These are phyloP conservation scores for Gigaspora rosea DNA, from an alignment of 192 early-diverging fungal species.

Conservation along the genomic window DNA sequence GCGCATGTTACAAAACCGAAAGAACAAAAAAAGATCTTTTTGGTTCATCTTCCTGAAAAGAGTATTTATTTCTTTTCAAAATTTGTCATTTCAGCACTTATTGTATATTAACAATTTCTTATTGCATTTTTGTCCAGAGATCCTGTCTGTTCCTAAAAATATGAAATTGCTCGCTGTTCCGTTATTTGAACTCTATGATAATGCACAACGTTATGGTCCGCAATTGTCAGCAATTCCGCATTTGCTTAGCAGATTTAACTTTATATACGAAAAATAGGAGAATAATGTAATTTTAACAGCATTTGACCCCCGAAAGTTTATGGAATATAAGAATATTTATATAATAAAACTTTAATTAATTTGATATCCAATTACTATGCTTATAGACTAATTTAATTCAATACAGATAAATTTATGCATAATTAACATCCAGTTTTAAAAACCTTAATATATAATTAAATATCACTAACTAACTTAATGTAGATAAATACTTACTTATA, in stretches of 20 bases:
- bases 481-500: too few species aligned
- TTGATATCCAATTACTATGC: too few species aligned
- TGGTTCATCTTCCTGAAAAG: slow-evolving; percentile 72
- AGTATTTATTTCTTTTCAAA: slow-evolving; percentile 45
- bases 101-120: too few species aligned
- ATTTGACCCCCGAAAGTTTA: too few species aligned
- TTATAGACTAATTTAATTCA: too few species aligned
- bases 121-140: slow-evolving; percentile 42
- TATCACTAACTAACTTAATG: too few species aligned
- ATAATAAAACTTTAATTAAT: too few species aligned
- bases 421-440: too few species aligned
- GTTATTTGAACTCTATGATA: slow-evolving; percentile 78
- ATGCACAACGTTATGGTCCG: slow-evolving; percentile 72
- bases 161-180: slow-evolving; percentile 80
- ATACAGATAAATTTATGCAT: too few species aligned
- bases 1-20: slow-evolving; percentile 79
- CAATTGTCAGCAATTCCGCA: slow-evolving; percentile 69
- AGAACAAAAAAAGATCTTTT: slow-evolving; percentile 73
- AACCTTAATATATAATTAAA: too few species aligned
- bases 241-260: slow-evolving; percentile 58
- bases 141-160: slow-evolving; percentile 73
- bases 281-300: neutral
- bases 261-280: slow-evolving; percentile 44
- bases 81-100: neutral
- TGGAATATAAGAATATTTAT: too few species aligned